phyloP scores from a whole-genome alignment of 805 yeast species.

The Hanseniaspora taiwanica region DNA sequence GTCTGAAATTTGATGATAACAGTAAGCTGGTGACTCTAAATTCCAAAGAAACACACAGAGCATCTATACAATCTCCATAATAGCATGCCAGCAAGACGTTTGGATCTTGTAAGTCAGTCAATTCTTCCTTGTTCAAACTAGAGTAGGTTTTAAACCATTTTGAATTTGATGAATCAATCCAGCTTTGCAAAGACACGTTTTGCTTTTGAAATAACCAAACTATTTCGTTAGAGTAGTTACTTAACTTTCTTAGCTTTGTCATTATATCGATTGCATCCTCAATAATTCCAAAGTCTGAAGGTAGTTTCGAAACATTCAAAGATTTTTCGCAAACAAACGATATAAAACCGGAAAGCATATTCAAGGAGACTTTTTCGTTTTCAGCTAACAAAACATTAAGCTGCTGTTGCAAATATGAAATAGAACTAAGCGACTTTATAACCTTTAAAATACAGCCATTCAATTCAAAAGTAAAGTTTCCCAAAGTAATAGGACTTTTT shows the following conservation, averaged over 20 bases:
- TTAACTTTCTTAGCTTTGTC: constrained; percentile 49
- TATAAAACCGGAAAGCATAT: constrained; percentile 45
- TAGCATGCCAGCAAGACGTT: constrained; percentile 47
- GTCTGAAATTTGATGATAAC: background rate
- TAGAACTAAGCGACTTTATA: constrained; percentile 20
- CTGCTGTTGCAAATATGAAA: constrained; percentile 12
- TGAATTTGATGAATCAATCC: constrained; percentile 55
- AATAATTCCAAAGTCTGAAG: constrained; percentile 58
- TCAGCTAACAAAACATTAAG: constrained; percentile 17
- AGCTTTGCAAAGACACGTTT: constrained; percentile 46
- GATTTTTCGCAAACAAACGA: constrained; percentile 41
- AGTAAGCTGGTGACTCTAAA: constrained; percentile 34
- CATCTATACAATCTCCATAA: constrained; percentile 68
- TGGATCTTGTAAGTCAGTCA: constrained; percentile 22
- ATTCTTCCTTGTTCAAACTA: constrained; percentile 30
- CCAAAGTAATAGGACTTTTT: constrained; percentile 32
- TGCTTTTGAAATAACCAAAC: constrained; percentile 26
- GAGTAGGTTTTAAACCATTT: constrained; percentile 38
- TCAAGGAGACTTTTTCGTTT: constrained; percentile 20
- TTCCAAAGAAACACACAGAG: constrained; percentile 52
- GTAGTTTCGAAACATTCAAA: constrained; percentile 31
- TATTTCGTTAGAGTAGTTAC: constrained; percentile 47
- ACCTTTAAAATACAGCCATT: constrained; percentile 34
- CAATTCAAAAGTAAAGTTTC: constrained; percentile 44
- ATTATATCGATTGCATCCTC: constrained; percentile 62